These are phyloP conservation scores for Selaginella tamariscina DNA, from an alignment of 75 land plant genomes.

Conservation along the genomic window DNA sequence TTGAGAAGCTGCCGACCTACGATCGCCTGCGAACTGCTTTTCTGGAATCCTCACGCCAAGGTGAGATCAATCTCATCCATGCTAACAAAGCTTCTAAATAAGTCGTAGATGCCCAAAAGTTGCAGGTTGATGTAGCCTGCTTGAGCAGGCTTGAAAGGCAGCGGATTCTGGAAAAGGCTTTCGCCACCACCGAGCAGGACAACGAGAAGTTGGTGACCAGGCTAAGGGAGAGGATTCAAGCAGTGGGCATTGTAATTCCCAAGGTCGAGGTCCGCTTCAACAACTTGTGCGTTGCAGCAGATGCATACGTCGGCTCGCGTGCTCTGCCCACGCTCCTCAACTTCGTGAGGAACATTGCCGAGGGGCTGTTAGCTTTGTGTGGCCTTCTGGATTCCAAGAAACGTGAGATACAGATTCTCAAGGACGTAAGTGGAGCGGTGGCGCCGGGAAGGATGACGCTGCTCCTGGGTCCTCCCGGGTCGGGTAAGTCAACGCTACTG, in stretches of 20 bases:
- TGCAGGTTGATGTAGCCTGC: slow-evolving; percentile 39
- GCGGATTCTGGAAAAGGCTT: slow-evolving; percentile 42
- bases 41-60: too few relatives aligned
- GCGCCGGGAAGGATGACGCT: slow-evolving; percentile 43
- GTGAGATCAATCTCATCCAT: too few relatives aligned
- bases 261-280: slow-evolving; percentile 41
- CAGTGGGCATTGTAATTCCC: slow-evolving; percentile 46
- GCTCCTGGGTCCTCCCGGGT: too few relatives aligned
- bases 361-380: not conserved
- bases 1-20: too few relatives aligned
- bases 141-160: slow-evolving; percentile 32
- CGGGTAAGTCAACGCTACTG: too few relatives aligned
- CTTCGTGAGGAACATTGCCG: too few relatives aligned
- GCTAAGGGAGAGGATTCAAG: slow-evolving; percentile 42
- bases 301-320: slow-evolving; percentile 36
- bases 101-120: too few relatives aligned
- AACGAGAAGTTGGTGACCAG: slow-evolving; percentile 54
- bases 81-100: too few relatives aligned
- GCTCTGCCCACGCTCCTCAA: slow-evolving; percentile 53
- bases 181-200: slow-evolving; percentile 59
- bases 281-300: slow-evolving; percentile 34
- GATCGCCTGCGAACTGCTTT: too few relatives aligned
- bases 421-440: slow-evolving; percentile 53
- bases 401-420: too few relatives aligned
- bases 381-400: slow-evolving; percentile 5